phyloP scores from a whole-genome alignment of 1,284 basidiomycete species.

The Rhodotorula sp. region DNA sequence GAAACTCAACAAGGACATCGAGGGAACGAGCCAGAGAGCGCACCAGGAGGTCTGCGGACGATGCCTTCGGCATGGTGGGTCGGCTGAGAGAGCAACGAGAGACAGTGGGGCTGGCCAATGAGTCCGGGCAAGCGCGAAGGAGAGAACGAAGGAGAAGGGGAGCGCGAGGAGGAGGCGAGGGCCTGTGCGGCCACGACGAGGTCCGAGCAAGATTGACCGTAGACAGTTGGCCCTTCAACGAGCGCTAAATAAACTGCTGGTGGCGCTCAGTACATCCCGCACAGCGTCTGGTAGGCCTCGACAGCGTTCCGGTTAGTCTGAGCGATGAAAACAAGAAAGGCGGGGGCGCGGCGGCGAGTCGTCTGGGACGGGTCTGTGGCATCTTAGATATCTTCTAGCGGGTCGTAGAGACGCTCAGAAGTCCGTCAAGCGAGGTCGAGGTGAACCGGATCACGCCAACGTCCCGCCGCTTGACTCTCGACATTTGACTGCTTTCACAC shows the following conservation, averaged over 20 bases:
- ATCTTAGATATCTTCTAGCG: background rate
- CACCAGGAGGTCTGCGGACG: slow-evolving; percentile 10
- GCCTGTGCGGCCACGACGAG: background rate
- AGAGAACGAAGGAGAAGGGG: background rate
- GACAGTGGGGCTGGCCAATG: no score
- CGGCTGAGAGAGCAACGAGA: background rate
- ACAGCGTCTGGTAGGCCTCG: no score
- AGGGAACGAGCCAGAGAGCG: background rate
- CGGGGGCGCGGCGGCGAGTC: no score
- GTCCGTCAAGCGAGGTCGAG: background rate
- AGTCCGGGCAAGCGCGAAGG: background rate
- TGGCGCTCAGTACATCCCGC: no score
- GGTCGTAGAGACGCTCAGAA: background rate
- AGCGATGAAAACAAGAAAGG: background rate
- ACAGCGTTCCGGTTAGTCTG: no score
- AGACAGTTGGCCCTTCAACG: background rate
- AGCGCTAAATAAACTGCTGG: no score
- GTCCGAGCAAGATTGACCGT: background rate
- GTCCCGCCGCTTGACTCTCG: background rate
- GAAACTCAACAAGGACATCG: background rate
- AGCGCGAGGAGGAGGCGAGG: background rate
- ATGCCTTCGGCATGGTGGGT: background rate
- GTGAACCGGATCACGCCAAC: background rate
- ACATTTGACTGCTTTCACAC: background rate
- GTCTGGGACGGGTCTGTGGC: no score